Base-by-base conservation (phyloP, 371 early-diverging fungal genomes). In the Mortierella polycephala region DNA sequence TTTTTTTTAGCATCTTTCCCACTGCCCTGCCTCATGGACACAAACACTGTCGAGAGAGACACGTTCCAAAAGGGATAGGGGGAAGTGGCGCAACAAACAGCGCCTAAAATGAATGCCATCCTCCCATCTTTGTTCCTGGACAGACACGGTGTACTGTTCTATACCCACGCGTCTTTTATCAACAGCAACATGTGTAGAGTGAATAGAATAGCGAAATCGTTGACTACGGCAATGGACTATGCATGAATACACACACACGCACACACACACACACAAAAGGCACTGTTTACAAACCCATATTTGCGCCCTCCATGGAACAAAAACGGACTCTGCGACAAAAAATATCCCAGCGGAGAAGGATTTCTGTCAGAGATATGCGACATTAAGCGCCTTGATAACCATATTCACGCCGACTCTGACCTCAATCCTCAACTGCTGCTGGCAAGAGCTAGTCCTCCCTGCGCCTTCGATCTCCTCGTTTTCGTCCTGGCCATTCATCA, bases 361-460 rank as follows among this genome's bases (percentile, higher is more conserved):
- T 18, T 9, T 23, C 42, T 7, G n/a, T 40, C 46, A 69, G n/a
- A 69, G 59, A 39, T 69, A 69, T 2, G 50, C 58, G 53, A 69
- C 59, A 10, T 57, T 58, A 20, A 69, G 57, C 9, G 63, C 69
- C 47, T 69, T 69, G 10, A 53, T 41, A 44, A 69, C 44, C 62
- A 69, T 50, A 18, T 58, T 58, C 4, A 62, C 46, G 20, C 71
- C 64, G 37, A 64, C 61, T 23, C 55, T 55, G 39, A 64, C 54
- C 20, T 60, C 60, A 8, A 64, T 56, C 2, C 64, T 45, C 5
- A 60, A n/a, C 16, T 41, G 57, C 18, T 62, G 62, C 4, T 30
- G 30, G 30, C 30, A 30, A 30, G 30, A 30, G 4, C 30, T 4
- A 30, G 30, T 30, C 37, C 52, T 18, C n/a, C 20, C 44, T 49